Percentiles rank a stretch among this genome's conserved stretches.
Conservation (phyloP, 768 basidiomycete species). For the Krasilnikovozyma curviuscula region DNA sequence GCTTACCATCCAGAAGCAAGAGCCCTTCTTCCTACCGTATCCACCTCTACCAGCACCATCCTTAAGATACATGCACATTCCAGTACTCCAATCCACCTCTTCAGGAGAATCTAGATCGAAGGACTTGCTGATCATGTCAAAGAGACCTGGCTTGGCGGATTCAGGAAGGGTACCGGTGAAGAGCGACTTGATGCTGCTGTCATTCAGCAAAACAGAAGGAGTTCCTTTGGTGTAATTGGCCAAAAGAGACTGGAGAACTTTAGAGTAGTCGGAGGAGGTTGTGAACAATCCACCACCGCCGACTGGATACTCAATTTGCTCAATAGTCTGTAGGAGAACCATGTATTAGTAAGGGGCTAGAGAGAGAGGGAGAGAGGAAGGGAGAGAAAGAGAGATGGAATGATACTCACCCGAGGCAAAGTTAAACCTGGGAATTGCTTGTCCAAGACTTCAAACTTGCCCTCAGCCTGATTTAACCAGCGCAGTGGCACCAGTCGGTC, state of each 20-base stretch:
- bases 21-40: too few relatives aligned
- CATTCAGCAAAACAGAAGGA: constrained; percentile 10
- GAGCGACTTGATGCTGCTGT: constrained; percentile 9
- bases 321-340: constrained; percentile 2
- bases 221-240: background rate
- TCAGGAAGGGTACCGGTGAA: constrained; percentile 16
- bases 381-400: too few relatives aligned
- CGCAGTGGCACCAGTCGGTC: constrained; percentile 15
- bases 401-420: constrained; percentile 18
- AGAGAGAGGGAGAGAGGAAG: background rate
- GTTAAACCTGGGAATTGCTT: constrained; percentile 14
- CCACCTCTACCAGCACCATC: too few relatives aligned
- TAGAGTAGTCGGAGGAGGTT: constrained; percentile 15
- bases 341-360: background rate
- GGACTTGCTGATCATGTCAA: too few relatives aligned
- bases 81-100: too few relatives aligned
- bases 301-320: constrained; percentile 21
- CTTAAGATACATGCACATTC: too few relatives aligned
- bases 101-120: too few relatives aligned
- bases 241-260: constrained; percentile 17
- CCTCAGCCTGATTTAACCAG: background rate
- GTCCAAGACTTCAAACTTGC: constrained; percentile 13
- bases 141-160: too few relatives aligned
- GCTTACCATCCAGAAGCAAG: too few relatives aligned
- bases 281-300: constrained; percentile 21